Conservation (phyloP, 345 rosid species). For the Bretschneidera sinensis region DNA sequence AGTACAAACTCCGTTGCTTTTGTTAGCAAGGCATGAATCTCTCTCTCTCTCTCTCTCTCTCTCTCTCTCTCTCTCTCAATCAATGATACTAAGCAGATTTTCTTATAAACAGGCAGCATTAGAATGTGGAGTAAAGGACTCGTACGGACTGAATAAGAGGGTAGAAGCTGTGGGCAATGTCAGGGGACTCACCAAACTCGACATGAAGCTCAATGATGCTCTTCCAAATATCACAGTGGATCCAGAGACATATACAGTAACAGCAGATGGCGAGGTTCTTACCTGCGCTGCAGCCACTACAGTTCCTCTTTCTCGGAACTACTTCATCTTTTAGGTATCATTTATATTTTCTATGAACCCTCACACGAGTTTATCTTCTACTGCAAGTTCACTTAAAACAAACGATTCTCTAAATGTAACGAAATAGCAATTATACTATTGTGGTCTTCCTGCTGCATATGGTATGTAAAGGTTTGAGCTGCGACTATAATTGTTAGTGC, state of each 20-base stretch:
- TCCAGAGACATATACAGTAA: conserved; percentile 78
- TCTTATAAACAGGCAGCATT: conserved; percentile 51
- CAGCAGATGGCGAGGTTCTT: conserved; percentile 58
- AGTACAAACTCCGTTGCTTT: conserved; percentile 81
- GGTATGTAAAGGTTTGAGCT: too few species aligned
- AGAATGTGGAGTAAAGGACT: conserved; percentile 44
- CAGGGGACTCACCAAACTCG: conserved; percentile 65
- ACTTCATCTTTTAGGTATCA: conserved; percentile 63
- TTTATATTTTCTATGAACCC: too few species aligned
- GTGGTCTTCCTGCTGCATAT: too few species aligned
- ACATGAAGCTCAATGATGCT: conserved; percentile 90
- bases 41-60: conserved; percentile 1
- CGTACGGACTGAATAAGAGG: conserved; percentile 62
- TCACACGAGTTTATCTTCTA: too few species aligned
- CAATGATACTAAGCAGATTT: background rate
- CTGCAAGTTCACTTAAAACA: too few species aligned
- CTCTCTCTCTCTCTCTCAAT: conserved; percentile 1
- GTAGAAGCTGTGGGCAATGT: conserved; percentile 75
- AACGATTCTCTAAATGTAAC: too few species aligned
- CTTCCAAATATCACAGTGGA: conserved; percentile 77
- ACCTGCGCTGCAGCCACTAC: conserved; percentile 63
- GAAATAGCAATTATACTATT: too few species aligned
- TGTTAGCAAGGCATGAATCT: conserved; percentile 71
- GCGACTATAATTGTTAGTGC: too few species aligned
- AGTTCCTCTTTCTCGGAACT: conserved; percentile 84